Conservation (phyloP, 805 yeast genomes). For the Zygotorulaspora danielsina region DNA sequence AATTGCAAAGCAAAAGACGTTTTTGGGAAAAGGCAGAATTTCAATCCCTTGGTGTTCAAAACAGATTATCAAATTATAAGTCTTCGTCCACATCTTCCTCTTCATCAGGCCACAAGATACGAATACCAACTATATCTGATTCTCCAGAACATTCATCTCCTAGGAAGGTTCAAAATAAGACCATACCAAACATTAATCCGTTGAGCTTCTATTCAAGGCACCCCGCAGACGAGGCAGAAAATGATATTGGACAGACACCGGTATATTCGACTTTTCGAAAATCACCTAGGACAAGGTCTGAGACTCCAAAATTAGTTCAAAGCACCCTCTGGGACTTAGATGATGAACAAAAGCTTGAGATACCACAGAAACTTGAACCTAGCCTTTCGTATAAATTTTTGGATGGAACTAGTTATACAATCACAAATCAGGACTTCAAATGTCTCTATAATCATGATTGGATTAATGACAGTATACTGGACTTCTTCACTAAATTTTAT, state of each 20-base stretch:
- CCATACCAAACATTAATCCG: constrained; percentile 6
- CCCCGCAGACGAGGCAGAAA: not conserved
- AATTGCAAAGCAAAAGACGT: constrained; percentile 2
- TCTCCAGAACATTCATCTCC: not conserved
- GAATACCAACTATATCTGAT: constrained; percentile 3
- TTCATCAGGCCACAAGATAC: constrained; percentile 6
- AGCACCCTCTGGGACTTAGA: constrained; percentile 16
- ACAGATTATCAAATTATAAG: constrained; percentile 5
- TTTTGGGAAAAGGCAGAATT: constrained; percentile 11
- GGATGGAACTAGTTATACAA: constrained; percentile 51
- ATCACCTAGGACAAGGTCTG: constrained; percentile 14
- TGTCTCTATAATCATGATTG: constrained; percentile 78
- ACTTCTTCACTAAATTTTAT: constrained; percentile 68
- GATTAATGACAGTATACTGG: constrained; percentile 86
- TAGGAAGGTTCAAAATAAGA: not conserved
- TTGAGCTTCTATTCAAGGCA: constrained; percentile 4
- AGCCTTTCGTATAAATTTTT: constrained; percentile 47
- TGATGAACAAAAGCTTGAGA: constrained; percentile 20
- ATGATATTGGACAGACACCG: not conserved
- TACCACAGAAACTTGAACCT: constrained; percentile 37
- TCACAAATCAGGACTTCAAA: constrained; percentile 67
- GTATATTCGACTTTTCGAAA: constrained; percentile 7
- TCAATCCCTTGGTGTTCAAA: constrained; percentile 8
- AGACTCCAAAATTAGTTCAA: constrained; percentile 10
- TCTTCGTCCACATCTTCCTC: constrained; percentile 2